These are phyloP conservation scores for Cordyceps tenuipes DNA, from an alignment of 2,329 filamentous ascomycete genomes.

Conservation along the genomic window DNA sequence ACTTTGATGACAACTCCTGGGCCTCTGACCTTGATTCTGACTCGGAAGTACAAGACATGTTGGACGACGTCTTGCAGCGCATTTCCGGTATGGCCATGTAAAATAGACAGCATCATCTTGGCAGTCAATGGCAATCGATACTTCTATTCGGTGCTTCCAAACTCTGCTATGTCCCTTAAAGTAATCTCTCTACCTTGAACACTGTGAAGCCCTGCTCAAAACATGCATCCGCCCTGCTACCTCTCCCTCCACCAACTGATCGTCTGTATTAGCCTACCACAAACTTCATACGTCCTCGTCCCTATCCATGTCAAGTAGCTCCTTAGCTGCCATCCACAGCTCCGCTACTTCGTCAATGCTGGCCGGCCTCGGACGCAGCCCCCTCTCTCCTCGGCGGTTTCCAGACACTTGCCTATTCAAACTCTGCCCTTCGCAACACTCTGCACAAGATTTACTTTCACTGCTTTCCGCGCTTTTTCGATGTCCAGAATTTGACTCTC, in stretches of 20 bases:
- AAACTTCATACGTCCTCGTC: neutral
- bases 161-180: neutral
- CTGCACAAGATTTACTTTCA: neutral
- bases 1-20: neutral
- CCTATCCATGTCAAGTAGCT: slow-evolving; percentile 17
- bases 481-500: neutral
- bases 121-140: neutral
- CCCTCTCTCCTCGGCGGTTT: neutral
- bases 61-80: neutral
- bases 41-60: neutral
- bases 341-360: slow-evolving; percentile 14
- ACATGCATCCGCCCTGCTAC: neutral
- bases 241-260: neutral
- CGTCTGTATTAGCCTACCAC: neutral
- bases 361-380: neutral
- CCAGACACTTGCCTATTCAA: neutral
- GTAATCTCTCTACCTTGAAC: neutral
- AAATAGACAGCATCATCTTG: neutral
- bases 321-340: slow-evolving; percentile 18
- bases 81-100: neutral
- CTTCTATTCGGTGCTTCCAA: neutral
- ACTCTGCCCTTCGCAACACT: neutral
- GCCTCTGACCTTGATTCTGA: neutral
- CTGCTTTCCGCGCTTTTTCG: neutral
- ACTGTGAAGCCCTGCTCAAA: neutral